Percentiles rank a stretch among this genome's conserved stretches.
Conservation (phyloP, 768 basidiomycete genomes). For the Pilatotrama ljubarskyi region DNA sequence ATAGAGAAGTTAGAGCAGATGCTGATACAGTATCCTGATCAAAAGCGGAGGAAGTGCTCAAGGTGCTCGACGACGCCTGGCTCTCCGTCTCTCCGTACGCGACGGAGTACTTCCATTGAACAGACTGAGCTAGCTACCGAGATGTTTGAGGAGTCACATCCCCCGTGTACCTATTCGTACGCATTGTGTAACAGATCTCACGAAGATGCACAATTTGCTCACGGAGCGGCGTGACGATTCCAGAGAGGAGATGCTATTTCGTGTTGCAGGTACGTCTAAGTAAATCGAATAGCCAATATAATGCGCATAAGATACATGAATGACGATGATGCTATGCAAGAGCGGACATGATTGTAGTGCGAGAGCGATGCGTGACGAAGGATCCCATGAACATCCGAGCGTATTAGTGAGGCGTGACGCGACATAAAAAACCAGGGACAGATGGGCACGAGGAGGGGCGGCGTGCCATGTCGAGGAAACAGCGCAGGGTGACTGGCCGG, state of each 20-base stretch:
- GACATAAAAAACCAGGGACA: background rate
- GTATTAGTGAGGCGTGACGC: background rate
- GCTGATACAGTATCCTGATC: background rate
- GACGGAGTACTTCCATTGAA: slow-evolving; percentile 21
- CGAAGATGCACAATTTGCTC: too few species aligned
- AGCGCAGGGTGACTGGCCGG: too few species aligned
- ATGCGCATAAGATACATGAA: slow-evolving; percentile 21
- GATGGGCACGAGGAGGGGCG: background rate
- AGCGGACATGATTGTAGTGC: background rate
- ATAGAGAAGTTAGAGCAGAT: background rate
- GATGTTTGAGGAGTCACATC: too few species aligned
- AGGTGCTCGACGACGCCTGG: slow-evolving; percentile 55
- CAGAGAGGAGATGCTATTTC: slow-evolving; percentile 1
- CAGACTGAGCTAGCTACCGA: background rate
- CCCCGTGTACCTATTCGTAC: too few species aligned
- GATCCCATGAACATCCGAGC: slow-evolving; percentile 11
- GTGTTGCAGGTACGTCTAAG: slow-evolving; percentile 8
- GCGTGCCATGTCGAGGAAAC: background rate
- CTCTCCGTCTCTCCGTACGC: slow-evolving; percentile 41
- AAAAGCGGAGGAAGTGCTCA: slow-evolving; percentile 52
- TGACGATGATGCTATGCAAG: background rate
- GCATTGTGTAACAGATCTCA: too few species aligned
- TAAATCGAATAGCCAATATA: slow-evolving; percentile 17
- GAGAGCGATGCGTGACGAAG: background rate
- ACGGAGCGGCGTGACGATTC: background rate